Conservation (phyloP, 1,284 basidiomycete species). For the Schizopora paradoxa region DNA sequence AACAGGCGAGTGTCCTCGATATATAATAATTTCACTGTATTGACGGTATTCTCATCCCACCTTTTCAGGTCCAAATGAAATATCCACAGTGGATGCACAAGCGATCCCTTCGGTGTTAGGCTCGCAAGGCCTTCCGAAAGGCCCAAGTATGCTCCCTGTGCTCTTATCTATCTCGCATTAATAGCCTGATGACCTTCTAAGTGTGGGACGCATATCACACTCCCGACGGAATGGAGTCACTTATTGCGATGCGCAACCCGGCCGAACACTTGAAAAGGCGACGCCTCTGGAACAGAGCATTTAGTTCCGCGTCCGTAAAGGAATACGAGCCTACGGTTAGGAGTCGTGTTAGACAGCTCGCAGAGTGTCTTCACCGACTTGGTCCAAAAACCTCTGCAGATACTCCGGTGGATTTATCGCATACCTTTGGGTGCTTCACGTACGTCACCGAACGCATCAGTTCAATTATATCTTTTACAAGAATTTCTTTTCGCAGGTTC, state of each 20-base stretch:
- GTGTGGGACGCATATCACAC: no score
- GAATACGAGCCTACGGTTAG: constrained; percentile 34
- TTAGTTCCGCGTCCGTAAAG: constrained; percentile 32
- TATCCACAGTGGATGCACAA: constrained; percentile 28
- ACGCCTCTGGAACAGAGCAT: constrained; percentile 38
- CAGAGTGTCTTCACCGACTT: constrained; percentile 24
- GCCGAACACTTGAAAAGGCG: constrained; percentile 34
- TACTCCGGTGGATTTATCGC: constrained; percentile 29
- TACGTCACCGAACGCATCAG: no score
- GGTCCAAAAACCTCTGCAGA: constrained; percentile 10
- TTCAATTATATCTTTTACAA: background rate
- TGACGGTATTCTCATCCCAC: background rate
- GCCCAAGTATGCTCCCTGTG: constrained; percentile 24
- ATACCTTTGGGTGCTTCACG: constrained; percentile 32
- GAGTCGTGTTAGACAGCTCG: constrained; percentile 30
- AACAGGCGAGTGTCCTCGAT: constrained; percentile 1
- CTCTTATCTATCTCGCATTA: no score
- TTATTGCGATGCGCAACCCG: constrained; percentile 26
- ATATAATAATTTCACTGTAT: no score
- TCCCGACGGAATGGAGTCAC: background rate
- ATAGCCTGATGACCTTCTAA: no score
- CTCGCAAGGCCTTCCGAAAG: constrained; percentile 29
- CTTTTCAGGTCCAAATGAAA: constrained; percentile 27
- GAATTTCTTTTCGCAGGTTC: constrained; percentile 22
- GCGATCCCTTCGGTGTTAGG: constrained; percentile 28